Evolutionary conservation across 2,329 filamentous ascomycete species (phyloP), one percentile per base, ranked within the genome.

Genomic region (Aspergillus latus): DNA sequence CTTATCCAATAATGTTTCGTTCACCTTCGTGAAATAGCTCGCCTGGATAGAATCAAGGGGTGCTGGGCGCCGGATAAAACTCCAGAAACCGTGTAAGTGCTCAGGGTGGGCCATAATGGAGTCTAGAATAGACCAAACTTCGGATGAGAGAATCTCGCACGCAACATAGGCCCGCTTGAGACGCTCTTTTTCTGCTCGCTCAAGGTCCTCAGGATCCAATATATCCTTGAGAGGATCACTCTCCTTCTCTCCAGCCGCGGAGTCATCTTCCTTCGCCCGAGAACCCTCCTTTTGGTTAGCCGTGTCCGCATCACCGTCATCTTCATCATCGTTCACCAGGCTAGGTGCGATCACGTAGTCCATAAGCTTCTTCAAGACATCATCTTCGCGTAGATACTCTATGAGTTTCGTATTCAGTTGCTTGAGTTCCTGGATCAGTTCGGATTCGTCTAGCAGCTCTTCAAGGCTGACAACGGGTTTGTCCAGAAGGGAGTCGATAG

Each of bases 21-120:
- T 97, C 69, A 99, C 92, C 72, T 97, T 99, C 54, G 93, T 97
- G 72, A 99, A 99, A 73, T 99, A 99, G 68, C 92, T 92, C 15
- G 94, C 93, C 75, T 97, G 93, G 5, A 97, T 82, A 37, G 93
- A 89, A 72, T 97, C 93, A 54, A 99, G 83, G 2, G 93, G 90
- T 9, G 90, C 84, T n/a, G 90, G 84, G 54, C 87, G 84, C 70
- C 88, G 88, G 65, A 99, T 76, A 73, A 97, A 99, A 47, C 85
- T 80, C 94, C 94, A 99, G 74, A 99, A 97, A 63, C 88, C 84
- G 66, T 86, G 85, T 64, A 99, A 77, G 59, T 92, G 82, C 44
- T 85, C 79, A 54, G 87, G 87, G 72, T 92, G 93, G 68, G 95
- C 89, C 79, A 97, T 88, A 56, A 99, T 79, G 29, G 92, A 89